These are phyloP conservation scores for Huntiella decipiens DNA, from an alignment of 2,329 filamentous ascomycete species.

Conservation along the genomic window DNA sequence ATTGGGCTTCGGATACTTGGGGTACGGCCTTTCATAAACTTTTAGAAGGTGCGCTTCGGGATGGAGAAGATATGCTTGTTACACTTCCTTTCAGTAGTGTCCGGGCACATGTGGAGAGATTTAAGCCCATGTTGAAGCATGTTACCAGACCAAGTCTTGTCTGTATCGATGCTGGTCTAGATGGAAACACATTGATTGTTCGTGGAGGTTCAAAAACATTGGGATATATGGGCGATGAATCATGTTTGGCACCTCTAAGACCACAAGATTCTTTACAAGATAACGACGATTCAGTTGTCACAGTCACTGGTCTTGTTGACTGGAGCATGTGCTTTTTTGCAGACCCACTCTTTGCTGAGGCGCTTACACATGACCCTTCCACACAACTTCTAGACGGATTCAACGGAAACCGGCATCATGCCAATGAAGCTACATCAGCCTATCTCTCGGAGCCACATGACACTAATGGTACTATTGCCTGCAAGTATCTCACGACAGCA, in stretches of 20 bases:
- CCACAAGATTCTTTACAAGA: background rate
- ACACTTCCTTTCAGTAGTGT: slow-evolving; percentile 37
- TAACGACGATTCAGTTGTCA: slow-evolving; percentile 13
- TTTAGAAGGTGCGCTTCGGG: slow-evolving; percentile 35
- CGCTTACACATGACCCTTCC: slow-evolving; percentile 27
- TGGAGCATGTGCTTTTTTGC: slow-evolving; percentile 42
- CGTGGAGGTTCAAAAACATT: background rate
- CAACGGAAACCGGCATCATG: slow-evolving; percentile 11
- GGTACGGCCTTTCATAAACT: slow-evolving; percentile 35
- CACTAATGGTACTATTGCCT: background rate
- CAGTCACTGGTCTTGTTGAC: slow-evolving; percentile 32
- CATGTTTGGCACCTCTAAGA: background rate
- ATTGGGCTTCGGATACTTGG: slow-evolving; percentile 25
- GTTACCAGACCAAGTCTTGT: slow-evolving; percentile 34
- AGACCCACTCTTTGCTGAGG: slow-evolving; percentile 34
- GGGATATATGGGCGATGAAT: background rate
- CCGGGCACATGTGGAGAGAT: slow-evolving; percentile 30
- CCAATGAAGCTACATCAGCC: background rate
- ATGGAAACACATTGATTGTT: slow-evolving; percentile 29
- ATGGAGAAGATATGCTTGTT: slow-evolving; percentile 40
- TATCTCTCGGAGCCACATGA: background rate
- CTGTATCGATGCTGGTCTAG: slow-evolving; percentile 32
- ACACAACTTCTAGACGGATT: slow-evolving; percentile 30
- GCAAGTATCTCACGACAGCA: background rate
- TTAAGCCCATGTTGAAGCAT: slow-evolving; percentile 30